phyloP scores from a whole-genome alignment of 169 alveolate species.

The Cryptosporidium xiaoi region DNA sequence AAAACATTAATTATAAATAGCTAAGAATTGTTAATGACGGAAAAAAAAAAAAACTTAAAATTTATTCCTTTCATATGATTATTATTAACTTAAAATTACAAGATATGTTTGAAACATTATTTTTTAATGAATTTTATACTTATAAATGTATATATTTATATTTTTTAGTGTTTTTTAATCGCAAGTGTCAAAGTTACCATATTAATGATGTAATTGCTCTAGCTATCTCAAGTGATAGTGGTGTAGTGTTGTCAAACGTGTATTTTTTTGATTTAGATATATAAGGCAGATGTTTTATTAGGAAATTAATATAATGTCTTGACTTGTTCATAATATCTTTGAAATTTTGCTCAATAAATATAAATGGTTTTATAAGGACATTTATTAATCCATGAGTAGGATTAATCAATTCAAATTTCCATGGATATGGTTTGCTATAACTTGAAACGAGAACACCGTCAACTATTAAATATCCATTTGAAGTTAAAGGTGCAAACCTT shows the following conservation, averaged over 20 bases:
- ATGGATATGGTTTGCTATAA: constrained; percentile 63
- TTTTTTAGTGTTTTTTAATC: too few relatives aligned
- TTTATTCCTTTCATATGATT: background rate
- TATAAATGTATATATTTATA: too few relatives aligned
- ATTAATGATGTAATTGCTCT: constrained; percentile 55
- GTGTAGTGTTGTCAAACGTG: constrained; percentile 29
- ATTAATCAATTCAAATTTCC: constrained; percentile 41
- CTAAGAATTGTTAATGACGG: background rate
- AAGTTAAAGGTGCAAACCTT: constrained; percentile 55
- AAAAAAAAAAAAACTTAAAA: background rate
- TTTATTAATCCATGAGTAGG: constrained; percentile 29
- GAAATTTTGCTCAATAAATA: background rate
- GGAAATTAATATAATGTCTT: background rate
- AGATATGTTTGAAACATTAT: too few relatives aligned
- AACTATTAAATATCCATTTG: constrained; percentile 47
- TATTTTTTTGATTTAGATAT: constrained; percentile 13
- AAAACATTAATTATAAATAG: too few relatives aligned
- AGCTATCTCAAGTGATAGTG: constrained; percentile 25
- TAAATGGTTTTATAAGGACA: constrained; percentile 23
- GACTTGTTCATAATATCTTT: background rate
- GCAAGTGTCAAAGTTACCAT: background rate
- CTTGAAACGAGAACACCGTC: constrained; percentile 68
- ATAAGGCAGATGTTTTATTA: background rate
- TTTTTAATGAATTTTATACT: too few relatives aligned
- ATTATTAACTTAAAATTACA: background rate